A percentile compares a stretch with the other conserved stretches of the same genome.
These are phyloP conservation scores for Trichothecium roseum DNA, from an alignment of 2,329 filamentous ascomycete species.

Conservation along the genomic window DNA sequence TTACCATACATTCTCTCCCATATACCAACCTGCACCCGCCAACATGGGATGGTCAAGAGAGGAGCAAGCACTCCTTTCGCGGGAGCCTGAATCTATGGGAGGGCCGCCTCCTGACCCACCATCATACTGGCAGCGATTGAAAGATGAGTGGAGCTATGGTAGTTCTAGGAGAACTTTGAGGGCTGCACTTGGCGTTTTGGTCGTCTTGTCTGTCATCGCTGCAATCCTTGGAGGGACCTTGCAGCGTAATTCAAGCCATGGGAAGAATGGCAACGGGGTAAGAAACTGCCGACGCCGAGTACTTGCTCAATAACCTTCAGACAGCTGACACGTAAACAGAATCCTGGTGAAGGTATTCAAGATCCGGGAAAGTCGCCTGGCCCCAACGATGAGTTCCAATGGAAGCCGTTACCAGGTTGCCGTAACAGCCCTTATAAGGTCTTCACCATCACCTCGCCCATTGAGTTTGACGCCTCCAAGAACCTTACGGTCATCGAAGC, in stretches of 20 bases:
- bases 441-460: constrained; percentile 6
- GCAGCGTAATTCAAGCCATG: constrained; percentile 10
- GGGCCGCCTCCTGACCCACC: constrained; percentile 10
- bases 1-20: constrained; percentile 33
- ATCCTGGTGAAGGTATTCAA: constrained; percentile 11
- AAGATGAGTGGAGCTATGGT: constrained; percentile 7
- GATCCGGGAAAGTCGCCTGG: constrained; percentile 8
- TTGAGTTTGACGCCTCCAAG: constrained; percentile 24
- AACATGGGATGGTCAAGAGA: constrained; percentile 34
- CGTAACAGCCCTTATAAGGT: constrained; percentile 12
- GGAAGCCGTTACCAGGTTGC: constrained; percentile 16
- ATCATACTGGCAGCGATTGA: constrained; percentile 19
- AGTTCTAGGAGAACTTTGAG: constrained; percentile 16
- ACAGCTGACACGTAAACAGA: background rate
- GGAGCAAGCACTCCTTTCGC: constrained; percentile 28
- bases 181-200: constrained; percentile 17
- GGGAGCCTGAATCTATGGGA: constrained; percentile 37
- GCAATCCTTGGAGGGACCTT: constrained; percentile 8
- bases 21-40: constrained; percentile 6
- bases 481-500: constrained; percentile 30
- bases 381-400: constrained; percentile 11
- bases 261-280: constrained; percentile 13
- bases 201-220: constrained; percentile 21
- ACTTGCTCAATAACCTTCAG: too few relatives aligned
- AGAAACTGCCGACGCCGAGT: background rate